Conservation (phyloP, 2,329 filamentous ascomycete genomes). For the Capronia coronata region DNA sequence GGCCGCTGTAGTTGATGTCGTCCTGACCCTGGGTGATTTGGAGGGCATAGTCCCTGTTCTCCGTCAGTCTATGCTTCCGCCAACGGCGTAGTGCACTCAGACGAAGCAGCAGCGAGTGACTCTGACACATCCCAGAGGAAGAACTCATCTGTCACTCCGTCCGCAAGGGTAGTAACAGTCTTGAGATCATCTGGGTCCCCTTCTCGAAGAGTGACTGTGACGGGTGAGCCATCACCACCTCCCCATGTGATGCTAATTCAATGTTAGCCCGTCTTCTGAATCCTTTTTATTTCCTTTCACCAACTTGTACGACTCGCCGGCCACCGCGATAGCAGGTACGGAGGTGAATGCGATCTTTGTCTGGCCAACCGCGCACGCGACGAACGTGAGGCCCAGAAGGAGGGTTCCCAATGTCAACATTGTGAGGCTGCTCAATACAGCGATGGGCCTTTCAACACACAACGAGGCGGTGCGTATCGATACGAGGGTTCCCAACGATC, state of each 20-base stretch:
- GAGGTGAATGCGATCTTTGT: constrained; percentile 46
- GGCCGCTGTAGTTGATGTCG: constrained; percentile 51
- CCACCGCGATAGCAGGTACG: constrained; percentile 43
- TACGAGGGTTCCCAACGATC: too few relatives aligned
- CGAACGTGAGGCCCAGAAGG: constrained; percentile 42
- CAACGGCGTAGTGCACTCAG: constrained; percentile 31
- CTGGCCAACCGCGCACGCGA: constrained; percentile 44
- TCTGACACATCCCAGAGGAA: constrained; percentile 22
- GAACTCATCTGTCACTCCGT: constrained; percentile 15
- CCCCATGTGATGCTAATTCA: constrained; percentile 45
- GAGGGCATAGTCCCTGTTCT: constrained; percentile 49
- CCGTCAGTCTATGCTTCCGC: background rate
- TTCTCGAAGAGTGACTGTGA: constrained; percentile 52
- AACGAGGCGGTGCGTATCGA: background rate
- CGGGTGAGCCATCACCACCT: constrained; percentile 37
- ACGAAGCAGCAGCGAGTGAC: constrained; percentile 33
- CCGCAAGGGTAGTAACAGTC: constrained; percentile 44
- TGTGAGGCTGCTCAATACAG: background rate
- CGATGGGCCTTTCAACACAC: too few relatives aligned
- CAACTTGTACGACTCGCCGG: constrained; percentile 39
- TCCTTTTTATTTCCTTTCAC: background rate
- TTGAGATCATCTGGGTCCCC: constrained; percentile 46
- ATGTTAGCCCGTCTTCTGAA: constrained; percentile 5
- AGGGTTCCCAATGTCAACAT: constrained; percentile 48
- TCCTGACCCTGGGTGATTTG: constrained; percentile 49